Evolutionary conservation across 352 stramenopile genomes (phyloP).

Genomic region (Pythium pectinolyticum): DNA sequence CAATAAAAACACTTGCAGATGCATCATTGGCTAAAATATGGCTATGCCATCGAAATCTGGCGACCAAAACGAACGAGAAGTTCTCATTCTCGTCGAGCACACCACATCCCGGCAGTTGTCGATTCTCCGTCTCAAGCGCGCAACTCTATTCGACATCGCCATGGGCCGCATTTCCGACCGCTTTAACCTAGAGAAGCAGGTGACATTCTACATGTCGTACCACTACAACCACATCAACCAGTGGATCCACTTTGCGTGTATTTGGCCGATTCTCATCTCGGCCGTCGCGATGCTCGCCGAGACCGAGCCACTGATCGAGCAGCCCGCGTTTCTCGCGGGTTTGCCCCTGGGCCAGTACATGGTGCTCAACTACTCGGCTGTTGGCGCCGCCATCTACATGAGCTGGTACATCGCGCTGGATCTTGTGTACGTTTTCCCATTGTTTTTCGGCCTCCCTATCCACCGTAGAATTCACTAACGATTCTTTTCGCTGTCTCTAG

Average conservation of each 20-base stretch:
- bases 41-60: not conserved
- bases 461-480: too few species aligned
- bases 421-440: constrained; percentile 24
- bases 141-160: not conserved
- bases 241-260: constrained; percentile 62
- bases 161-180: constrained; percentile 42
- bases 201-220: constrained; percentile 70
- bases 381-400: constrained; percentile 42
- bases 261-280: constrained; percentile 63
- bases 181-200: constrained; percentile 59
- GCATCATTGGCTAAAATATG: constrained; percentile 7
- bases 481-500: too few species aligned
- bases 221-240: constrained; percentile 62
- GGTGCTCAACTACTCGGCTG: constrained; percentile 40
- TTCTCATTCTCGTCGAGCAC: too few species aligned
- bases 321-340: constrained; percentile 28
- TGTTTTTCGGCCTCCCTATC: too few species aligned
- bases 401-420: constrained; percentile 54
- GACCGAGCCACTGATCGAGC: constrained; percentile 24
- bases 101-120: not conserved
- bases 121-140: constrained; percentile 1
- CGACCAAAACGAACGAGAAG: too few species aligned
- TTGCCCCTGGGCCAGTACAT: constrained; percentile 38
- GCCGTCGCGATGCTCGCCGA: constrained; percentile 44
- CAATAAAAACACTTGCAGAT: not conserved